A percentile compares a stretch with the other conserved stretches of the same genome.
Evolutionary conservation across 2,329 filamentous ascomycete species (phyloP).

Genomic region (Neurospora sp.): DNA sequence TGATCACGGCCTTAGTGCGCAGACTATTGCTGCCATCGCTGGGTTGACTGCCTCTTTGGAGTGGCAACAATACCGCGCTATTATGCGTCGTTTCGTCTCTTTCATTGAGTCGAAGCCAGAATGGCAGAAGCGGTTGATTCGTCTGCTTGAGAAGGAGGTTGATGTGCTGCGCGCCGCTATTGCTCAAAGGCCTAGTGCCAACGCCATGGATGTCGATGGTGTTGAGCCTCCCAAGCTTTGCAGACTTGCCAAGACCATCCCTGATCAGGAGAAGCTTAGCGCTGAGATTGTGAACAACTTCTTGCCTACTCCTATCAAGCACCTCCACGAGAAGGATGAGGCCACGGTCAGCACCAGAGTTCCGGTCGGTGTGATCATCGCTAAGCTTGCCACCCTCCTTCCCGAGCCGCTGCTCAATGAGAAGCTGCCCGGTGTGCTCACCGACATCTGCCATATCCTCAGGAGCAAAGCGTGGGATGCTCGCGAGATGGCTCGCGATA

Average conservation of each 20-base stretch:
- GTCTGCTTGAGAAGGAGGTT: slow-evolving; percentile 69
- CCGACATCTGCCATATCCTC: slow-evolving; percentile 87
- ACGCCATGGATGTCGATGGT: slow-evolving; percentile 35
- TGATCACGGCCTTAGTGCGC: slow-evolving; percentile 76
- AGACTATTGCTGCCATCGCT: slow-evolving; percentile 74
- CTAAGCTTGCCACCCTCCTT: slow-evolving; percentile 76
- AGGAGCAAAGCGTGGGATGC: slow-evolving; percentile 82
- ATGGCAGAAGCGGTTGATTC: slow-evolving; percentile 74
- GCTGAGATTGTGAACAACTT: slow-evolving; percentile 66
- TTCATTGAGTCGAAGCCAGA: slow-evolving; percentile 75
- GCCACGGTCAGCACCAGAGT: slow-evolving; percentile 87
- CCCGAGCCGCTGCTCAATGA: slow-evolving; percentile 62
- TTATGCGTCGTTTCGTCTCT: slow-evolving; percentile 72
- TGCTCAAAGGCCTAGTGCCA: slow-evolving; percentile 19
- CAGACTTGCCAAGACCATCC: slow-evolving; percentile 54
- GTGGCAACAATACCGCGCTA: slow-evolving; percentile 82
- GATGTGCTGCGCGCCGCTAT: slow-evolving; percentile 59
- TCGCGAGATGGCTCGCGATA: slow-evolving; percentile 82
- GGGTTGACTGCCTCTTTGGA: slow-evolving; percentile 65
- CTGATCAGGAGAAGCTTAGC: slow-evolving; percentile 55
- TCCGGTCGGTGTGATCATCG: slow-evolving; percentile 77
- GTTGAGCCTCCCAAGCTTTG: slow-evolving; percentile 18
- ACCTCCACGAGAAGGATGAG: slow-evolving; percentile 91
- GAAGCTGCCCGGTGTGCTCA: slow-evolving; percentile 71
- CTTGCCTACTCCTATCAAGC: slow-evolving; percentile 67